phyloP scores from a whole-genome alignment of 1,139 yeast species.

The Scheffersomyces titani region DNA sequence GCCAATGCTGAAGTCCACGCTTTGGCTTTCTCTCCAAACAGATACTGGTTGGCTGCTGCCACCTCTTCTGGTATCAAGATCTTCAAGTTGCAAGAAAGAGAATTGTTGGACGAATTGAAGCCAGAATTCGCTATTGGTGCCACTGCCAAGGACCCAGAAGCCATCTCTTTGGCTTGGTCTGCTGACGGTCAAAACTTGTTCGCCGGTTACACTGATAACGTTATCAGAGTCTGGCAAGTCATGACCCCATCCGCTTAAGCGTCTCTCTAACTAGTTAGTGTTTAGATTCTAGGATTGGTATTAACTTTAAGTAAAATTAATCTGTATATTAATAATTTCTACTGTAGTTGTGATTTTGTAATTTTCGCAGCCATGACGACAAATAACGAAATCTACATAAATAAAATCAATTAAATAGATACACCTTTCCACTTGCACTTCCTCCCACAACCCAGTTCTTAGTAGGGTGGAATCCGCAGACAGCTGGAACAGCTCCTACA shows the following conservation, averaged over 20 bases:
- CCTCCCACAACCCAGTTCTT: slow-evolving; percentile 93
- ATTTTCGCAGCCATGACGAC: neutral
- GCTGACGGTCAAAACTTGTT: slow-evolving; percentile 99
- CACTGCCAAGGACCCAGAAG: slow-evolving; percentile 97
- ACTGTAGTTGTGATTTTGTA: neutral
- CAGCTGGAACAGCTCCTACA: slow-evolving; percentile 93
- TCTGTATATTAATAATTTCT: neutral
- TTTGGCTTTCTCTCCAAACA: slow-evolving; percentile 99
- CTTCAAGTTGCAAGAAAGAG: slow-evolving; percentile 96
- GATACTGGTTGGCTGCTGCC: slow-evolving; percentile 99
- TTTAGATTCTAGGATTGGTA: neutral
- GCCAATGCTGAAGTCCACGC: slow-evolving; percentile 98
- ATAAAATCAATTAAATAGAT: slow-evolving; percentile 42
- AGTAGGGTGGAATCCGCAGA: slow-evolving; percentile 75
- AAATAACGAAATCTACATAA: neutral
- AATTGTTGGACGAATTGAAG: slow-evolving; percentile 95
- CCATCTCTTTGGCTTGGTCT: slow-evolving; percentile 98
- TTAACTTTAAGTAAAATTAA: neutral
- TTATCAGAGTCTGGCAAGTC: slow-evolving; percentile 99
- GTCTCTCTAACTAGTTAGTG: slow-evolving; percentile 1
- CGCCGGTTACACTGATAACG: slow-evolving; percentile 99
- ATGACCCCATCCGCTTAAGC: slow-evolving; percentile 79
- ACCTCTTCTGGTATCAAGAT: slow-evolving; percentile 97
- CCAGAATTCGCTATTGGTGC: slow-evolving; percentile 93
- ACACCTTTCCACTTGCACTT: slow-evolving; percentile 90